Evolutionary conservation across 768 basidiomycete genomes (phyloP).

Genomic region (Trichaptum fuscoviolaceum): DNA sequence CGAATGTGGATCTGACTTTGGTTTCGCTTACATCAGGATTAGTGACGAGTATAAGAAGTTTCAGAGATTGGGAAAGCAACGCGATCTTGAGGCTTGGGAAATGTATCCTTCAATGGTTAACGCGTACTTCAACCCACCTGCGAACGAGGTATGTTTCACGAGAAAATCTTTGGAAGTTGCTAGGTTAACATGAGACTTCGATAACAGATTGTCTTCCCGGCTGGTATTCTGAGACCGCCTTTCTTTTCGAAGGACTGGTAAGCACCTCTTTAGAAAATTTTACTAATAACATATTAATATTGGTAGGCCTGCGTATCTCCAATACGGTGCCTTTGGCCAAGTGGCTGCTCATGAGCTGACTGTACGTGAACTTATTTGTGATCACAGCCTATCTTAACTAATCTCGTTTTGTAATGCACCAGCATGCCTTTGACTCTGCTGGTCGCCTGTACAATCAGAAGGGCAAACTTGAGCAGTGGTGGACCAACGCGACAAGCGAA

Average conservation of each 20-base stretch:
- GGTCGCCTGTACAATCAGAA: slow-evolving; percentile 88
- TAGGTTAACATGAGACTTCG: not conserved
- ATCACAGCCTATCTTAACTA: not conserved
- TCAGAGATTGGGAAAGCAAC: slow-evolving; percentile 62
- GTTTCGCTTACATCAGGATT: slow-evolving; percentile 32
- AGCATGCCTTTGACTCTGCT: slow-evolving; percentile 90
- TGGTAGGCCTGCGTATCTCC: slow-evolving; percentile 78
- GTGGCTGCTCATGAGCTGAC: slow-evolving; percentile 92
- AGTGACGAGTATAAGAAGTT: slow-evolving; percentile 65
- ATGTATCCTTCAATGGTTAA: slow-evolving; percentile 86
- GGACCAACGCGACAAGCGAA: slow-evolving; percentile 81
- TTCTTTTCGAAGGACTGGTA: slow-evolving; percentile 84
- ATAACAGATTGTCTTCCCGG: slow-evolving; percentile 88
- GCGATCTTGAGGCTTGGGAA: slow-evolving; percentile 76
- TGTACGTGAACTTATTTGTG: slow-evolving; percentile 34
- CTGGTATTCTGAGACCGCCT: slow-evolving; percentile 89
- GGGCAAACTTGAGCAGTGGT: slow-evolving; percentile 88
- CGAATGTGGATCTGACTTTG: slow-evolving; percentile 6
- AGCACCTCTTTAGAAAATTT: slow-evolving; percentile 17
- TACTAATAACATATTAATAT: slow-evolving; percentile 4
- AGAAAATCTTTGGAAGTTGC: not conserved
- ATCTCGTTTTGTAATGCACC: slow-evolving; percentile 4
- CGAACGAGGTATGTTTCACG: slow-evolving; percentile 64
- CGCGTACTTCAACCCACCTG: slow-evolving; percentile 83
- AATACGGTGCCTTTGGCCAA: slow-evolving; percentile 89